phyloP scores from a whole-genome alignment of 306 rosid genomes.

The Vigna unguiculata region DNA sequence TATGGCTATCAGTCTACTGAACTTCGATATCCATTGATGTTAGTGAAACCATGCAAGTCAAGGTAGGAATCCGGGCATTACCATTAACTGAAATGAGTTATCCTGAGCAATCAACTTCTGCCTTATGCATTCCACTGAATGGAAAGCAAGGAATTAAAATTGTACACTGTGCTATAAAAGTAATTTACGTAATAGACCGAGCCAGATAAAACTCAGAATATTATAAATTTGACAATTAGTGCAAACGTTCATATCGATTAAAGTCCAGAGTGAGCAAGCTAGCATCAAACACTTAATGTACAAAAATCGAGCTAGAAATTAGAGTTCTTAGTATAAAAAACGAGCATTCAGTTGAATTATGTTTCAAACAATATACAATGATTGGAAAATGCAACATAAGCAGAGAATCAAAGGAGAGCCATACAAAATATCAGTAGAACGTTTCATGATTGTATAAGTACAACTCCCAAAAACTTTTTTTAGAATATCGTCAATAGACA shows the following conservation, averaged over 20 bases:
- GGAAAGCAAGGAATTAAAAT: constrained; percentile 38
- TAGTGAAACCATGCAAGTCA: constrained; percentile 41
- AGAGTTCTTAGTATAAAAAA: constrained; percentile 22
- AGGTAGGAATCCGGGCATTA: constrained; percentile 48
- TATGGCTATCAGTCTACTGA: constrained; percentile 32
- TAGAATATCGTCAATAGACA: constrained; percentile 43
- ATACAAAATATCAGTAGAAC: constrained; percentile 31
- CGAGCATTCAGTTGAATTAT: constrained; percentile 6
- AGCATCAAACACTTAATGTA: not conserved
- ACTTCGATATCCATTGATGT: constrained; percentile 38
- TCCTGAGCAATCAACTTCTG: constrained; percentile 81
- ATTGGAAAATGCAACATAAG: constrained; percentile 26
- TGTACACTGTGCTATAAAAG: constrained; percentile 19
- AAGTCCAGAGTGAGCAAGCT: constrained; percentile 6
- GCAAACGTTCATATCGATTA: constrained; percentile 3
- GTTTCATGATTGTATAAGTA: constrained; percentile 16
- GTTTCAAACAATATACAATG: not conserved
- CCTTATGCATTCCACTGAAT: constrained; percentile 73
- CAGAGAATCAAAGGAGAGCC: constrained; percentile 14
- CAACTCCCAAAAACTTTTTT: constrained; percentile 21
- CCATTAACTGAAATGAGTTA: constrained; percentile 73
- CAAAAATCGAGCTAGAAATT: not conserved
- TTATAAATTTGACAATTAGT: constrained; percentile 20
- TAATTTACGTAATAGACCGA: constrained; percentile 4
- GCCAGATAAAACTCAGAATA: constrained; percentile 22